Percentiles rank a stretch among this genome's conserved stretches.
phyloP scores from a whole-genome alignment of 139 green algal species.

The Zygnema cylindricum region DNA sequence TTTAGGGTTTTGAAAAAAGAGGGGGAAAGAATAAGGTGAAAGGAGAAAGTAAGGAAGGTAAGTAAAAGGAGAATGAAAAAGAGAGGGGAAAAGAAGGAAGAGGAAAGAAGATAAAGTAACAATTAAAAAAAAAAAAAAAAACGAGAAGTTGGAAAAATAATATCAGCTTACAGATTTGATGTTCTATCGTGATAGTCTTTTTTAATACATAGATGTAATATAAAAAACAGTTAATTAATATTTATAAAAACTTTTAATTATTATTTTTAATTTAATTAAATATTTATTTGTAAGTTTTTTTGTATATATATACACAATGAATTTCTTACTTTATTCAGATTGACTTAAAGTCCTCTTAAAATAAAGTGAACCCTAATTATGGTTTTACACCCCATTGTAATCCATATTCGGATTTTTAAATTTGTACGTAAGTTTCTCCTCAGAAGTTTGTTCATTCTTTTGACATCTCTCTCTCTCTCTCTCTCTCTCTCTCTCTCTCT shows the following conservation, averaged over 20 bases:
- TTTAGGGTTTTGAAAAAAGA: not conserved
- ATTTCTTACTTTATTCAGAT: not conserved
- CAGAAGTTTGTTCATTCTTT: too few species aligned
- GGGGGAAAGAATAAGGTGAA: not conserved
- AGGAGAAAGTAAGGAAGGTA: too few species aligned
- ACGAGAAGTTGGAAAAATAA: slow-evolving; percentile 2
- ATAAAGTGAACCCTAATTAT: too few species aligned
- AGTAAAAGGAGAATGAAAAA: too few species aligned
- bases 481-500: too few species aligned
- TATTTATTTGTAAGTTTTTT: not conserved
- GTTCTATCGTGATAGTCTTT: not conserved
- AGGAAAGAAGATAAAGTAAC: not conserved
- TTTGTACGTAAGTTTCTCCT: too few species aligned
- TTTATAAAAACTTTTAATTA: not conserved
- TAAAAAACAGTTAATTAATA: too few species aligned
- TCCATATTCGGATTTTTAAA: too few species aligned
- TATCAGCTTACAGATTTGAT: not conserved
- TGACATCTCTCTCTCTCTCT: too few species aligned
- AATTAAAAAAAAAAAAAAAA: not conserved
- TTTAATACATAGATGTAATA: too few species aligned
- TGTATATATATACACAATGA: not conserved
- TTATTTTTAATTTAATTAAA: not conserved
- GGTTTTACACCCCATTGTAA: too few species aligned
- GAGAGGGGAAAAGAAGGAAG: not conserved
- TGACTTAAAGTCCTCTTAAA: too few species aligned